Evolutionary conservation across 345 rosid genomes (phyloP), one percentile per base, ranked within the genome.

Genomic region (Populus davidiana): DNA sequence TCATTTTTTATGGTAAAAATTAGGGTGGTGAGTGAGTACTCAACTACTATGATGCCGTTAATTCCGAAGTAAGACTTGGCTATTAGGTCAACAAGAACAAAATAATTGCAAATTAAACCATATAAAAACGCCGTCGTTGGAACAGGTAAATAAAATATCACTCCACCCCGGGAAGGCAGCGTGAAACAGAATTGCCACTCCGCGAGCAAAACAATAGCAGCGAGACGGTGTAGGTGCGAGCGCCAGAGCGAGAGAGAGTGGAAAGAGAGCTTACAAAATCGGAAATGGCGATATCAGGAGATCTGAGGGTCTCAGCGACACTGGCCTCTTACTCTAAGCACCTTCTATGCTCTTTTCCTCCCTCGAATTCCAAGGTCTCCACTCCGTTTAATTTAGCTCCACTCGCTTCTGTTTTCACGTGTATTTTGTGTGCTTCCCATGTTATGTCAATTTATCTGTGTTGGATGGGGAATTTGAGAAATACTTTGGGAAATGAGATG

Each of bases 281-380:
- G 73, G 50, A 64, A 83, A 90, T 91, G 93, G 87, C 93, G 71
- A 86, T 87, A 44, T 81, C 85, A 39, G 97, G 92, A 79, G 88
- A 87, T 86, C 86, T 94, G 72, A 91, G 87, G 81, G 85, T 92
- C 80, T 87, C 94, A 41, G 91, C 97, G 10, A 83, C 88, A 6
- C 75, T 91, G 67, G 91, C 87, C 21, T 80, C 95, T 56, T 87
- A 84, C 84, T 86, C 52, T 79, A 84, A 79, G 17, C 88, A 75
- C 67, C 89, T 75, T 73, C 88, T 87, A 36, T 77, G 86, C 77
- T 80, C 88, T 5, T 76, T 87, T 20, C 81, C 91, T 80, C 78
- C 88, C 80, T 81, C 93, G 8, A 77, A 17, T 69, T 73, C 84
- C 1, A 94, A 89, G 97, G 98, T 94, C 66, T 76, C 64, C 23